Percentiles rank a stretch among this genome's conserved stretches.
Evolutionary conservation across 176 grass and related monocot species (phyloP).

Genomic region (Triticum dicoccoides): DNA sequence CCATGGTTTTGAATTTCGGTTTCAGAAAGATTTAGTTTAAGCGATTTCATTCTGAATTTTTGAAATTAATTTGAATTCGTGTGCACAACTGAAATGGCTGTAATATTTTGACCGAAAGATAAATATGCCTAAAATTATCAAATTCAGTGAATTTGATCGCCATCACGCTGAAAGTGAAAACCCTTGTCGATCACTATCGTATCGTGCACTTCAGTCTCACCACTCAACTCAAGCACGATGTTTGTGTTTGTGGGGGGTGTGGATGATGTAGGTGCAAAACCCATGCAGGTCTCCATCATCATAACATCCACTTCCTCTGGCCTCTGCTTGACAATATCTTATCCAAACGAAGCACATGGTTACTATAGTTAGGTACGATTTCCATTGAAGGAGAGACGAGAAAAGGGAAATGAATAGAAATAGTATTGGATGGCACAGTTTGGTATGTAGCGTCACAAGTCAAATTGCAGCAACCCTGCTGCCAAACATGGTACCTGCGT

Average conservation of each 20-base stretch:
- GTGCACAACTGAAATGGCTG: not conserved
- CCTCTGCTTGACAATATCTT: not conserved
- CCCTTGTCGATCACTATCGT: not conserved
- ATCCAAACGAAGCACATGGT: not conserved
- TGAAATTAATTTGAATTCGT: no score
- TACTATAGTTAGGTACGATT: constrained; percentile 12
- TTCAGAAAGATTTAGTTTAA: no score
- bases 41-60: no score
- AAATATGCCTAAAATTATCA: no score
- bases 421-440: not conserved
- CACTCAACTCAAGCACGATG: not conserved
- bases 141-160: not conserved
- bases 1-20: no score
- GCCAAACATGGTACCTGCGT: not conserved
- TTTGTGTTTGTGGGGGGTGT: not conserved
- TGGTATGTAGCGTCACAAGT: not conserved
- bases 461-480: constrained; percentile 7
- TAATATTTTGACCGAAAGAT: no score
- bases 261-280: not conserved
- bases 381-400: not conserved
- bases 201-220: not conserved
- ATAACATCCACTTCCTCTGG: not conserved
- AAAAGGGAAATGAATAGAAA: not conserved
- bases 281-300: constrained; percentile 24
- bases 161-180: not conserved